Base-by-base conservation (phyloP, 2,329 filamentous ascomycete species). In the Neonectria magnoliae region DNA sequence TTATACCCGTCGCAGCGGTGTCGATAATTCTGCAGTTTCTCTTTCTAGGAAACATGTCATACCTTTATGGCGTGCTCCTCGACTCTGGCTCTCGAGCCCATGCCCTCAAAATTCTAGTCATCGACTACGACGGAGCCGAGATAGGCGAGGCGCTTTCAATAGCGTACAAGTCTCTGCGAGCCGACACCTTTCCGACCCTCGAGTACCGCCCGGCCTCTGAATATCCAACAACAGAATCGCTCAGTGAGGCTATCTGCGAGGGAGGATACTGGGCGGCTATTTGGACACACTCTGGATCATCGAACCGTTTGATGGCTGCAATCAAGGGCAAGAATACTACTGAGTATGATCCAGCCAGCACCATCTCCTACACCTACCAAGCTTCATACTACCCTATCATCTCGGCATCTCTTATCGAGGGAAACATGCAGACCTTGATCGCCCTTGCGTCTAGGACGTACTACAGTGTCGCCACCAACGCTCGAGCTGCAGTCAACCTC, bases 221-320 rank as follows among this genome's bases (percentile, higher is more conserved):
- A n/a, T 81, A 74, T 54, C 64, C 76, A 0, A 67, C 68, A 0
- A 55, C 73, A 0, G 70, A 57, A 1, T 68, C 75, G 29, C 59
- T 81, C 4, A 68, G 68, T 38, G 65, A 76, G n/a, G 73, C 74
- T 1, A 78, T 82, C 22, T 82, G 81, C 61, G 67, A 75, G 13
- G 71, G 69, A 0, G 64, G 74, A 31, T 80, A 79, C 62, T 82
- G 80, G 80, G 80, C 68, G 2, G 79, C 78, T 2, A 57, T 81
- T 6, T 79, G 79, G 38, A 71, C 75, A 16, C 67, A 72, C 27
- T 50, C 70, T 7, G 77, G 74, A 2, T 75, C 80, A 2, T 79
- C 79, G 1, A 58, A 67, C 1, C 73, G 75, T 16, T 68, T 81
- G 6, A 67, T 71, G 33, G 65, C 68, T 16, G 76, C 76, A 3